Base-by-base conservation (phyloP, 2,329 filamentous ascomycete genomes). In the Periconia sp. region DNA sequence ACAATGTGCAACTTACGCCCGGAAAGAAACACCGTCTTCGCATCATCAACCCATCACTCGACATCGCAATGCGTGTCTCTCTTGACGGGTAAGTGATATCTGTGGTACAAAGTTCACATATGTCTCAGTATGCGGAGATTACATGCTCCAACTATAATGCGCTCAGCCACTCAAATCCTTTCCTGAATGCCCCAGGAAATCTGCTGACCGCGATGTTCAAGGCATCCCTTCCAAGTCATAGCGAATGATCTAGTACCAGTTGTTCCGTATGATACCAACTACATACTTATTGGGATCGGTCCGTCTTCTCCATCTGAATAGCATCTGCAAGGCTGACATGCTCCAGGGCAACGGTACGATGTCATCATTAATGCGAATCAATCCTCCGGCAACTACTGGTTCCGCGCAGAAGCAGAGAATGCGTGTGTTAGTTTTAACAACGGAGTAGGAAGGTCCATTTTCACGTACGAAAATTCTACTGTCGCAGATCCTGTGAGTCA, bases 21-120 rank as follows among this genome's bases (percentile, higher is more conserved):
- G 78, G 78, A 38, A 78, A 74, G 64, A 75, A 64, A 5, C 78
- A 86, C 57, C 78, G 80, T 10, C 72, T 81, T 9, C 78, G 83
- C 2, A 72, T 86, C 39, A 73, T 85, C 58, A 86, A 86, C 65
- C 61, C 75, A 6, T 57, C 63, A 13, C 53, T 66, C 4, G 61
- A 65, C 26, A 50, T 50, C 11, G 50, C 50, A 21, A 38, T 63
- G 12, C 42, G 51, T 7, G 63, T 66, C 1, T 56, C 56, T 13
- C 61, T 68, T 4, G 65, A 68, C 15, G 54, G 54, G n/a, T n/a
- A n/a, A n/a, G n/a, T n/a, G n/a, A n/a, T n/a, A n/a, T n/a, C n/a
- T n/a, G n/a, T n/a, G n/a, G n/a, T n/a, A n/a, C n/a, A n/a, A n/a
- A n/a, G n/a, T n/a, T n/a, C n/a, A n/a, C n/a, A n/a, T n/a, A n/a